Conservation (phyloP, 106 monocot genomes). For the Cymbidium sinense region DNA sequence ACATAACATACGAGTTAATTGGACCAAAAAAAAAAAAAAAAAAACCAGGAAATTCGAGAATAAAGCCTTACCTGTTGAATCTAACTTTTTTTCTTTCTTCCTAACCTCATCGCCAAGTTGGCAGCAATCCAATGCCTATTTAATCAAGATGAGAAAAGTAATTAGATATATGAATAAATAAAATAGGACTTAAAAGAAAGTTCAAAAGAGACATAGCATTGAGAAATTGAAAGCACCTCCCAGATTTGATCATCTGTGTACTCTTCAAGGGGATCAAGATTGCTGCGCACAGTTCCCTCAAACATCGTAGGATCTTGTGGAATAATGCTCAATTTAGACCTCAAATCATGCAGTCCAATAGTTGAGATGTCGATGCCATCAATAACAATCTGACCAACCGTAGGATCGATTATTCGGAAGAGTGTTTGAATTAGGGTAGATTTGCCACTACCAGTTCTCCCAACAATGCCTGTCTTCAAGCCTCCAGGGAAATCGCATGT, state of each 20-base stretch:
- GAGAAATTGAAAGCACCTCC: conserved; percentile 42
- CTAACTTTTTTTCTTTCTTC: conserved; percentile 67
- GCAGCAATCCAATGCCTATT: conserved; percentile 62
- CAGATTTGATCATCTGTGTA: conserved; percentile 77
- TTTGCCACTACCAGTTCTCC: conserved; percentile 86
- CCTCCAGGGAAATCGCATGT: conserved; percentile 60
- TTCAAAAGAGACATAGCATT: background rate
- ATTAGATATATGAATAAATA: background rate
- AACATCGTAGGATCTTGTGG: conserved; percentile 98
- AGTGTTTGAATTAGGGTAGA: conserved; percentile 74
- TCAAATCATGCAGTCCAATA: conserved; percentile 78
- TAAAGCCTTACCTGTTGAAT: conserved; percentile 35
- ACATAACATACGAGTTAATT: too few relatives aligned
- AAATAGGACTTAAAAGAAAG: background rate
- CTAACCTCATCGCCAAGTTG: conserved; percentile 80
- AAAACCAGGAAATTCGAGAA: background rate
- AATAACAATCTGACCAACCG: conserved; percentile 50
- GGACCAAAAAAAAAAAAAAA: too few relatives aligned
- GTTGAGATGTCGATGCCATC: conserved; percentile 64
- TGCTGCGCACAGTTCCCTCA: conserved; percentile 71
- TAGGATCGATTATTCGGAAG: conserved; percentile 77
- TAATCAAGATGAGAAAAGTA: background rate
- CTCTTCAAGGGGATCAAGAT: conserved; percentile 81
- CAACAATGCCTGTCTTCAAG: conserved; percentile 70
- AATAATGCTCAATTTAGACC: conserved; percentile 83